Base-by-base conservation (phyloP, 306 rosid species). In the Dalbergia cultrata region DNA sequence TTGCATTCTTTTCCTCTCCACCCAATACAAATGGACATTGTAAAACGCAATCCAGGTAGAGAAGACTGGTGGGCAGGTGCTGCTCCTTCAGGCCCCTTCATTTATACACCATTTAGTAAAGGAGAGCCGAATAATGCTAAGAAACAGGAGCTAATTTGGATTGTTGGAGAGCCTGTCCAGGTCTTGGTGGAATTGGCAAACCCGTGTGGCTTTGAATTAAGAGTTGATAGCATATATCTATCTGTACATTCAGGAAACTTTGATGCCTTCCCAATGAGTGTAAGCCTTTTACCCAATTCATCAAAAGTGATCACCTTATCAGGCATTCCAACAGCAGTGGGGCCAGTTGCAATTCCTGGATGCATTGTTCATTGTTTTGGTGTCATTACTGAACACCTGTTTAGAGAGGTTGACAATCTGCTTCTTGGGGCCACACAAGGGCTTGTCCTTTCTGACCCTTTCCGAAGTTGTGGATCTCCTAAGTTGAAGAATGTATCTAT, bases 31-130 rank as follows among this genome's bases (percentile, higher is more conserved):
- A 82, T 93, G 89, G 97, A 93, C 87, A 95, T 95, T 77, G 89
- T 95, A 67, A 95, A 95, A 90, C 93, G 98, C 70, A 93, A 88
- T 84, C 86, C 91, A 4, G 90, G 90, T n/a, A 90, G 94, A 86
- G 97, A 87, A 90, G 98, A 95, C 79, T 95, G 99, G 98, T 95
- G 99, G 98, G 93, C 93, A 26, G 97, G 96, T 82, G 75, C 96
- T 77, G 97, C 98, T 64, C 90, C 97, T 76, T 86, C 99, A 47
- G 98, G 99, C 31, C 99, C 99, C 74, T 95, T 95, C 87, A 95
- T 95, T 72, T 95, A 95, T 79, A 93, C 98, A 8, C 99, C 99
- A 67, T 93, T 96, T 75, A 96, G 91, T 92, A 96, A 92, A 90
- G 99, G 94, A 82, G 99, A 96, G 63, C 26, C 95, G 34, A 93